A percentile compares a stretch with the other conserved stretches of the same genome.
Conservation (phyloP, 768 basidiomycete genomes). For the Royoungia palumana region DNA sequence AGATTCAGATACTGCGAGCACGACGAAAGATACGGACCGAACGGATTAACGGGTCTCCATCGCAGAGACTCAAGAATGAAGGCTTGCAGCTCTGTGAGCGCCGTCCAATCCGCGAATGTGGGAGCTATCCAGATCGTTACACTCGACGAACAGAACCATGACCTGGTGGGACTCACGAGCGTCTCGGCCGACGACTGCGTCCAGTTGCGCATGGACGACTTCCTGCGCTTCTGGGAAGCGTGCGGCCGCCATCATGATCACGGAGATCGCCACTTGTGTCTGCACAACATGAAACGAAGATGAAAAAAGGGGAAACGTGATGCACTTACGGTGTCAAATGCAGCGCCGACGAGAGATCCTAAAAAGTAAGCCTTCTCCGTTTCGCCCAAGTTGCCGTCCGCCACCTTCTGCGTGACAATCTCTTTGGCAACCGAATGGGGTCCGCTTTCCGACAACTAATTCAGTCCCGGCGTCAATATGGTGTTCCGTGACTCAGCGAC, state of each 20-base stretch:
- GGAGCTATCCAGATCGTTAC: slow-evolving; percentile 30
- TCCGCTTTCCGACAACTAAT: slow-evolving; percentile 10
- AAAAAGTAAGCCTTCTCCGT: slow-evolving; percentile 56
- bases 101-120: slow-evolving; percentile 32
- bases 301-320: not conserved
- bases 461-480: too few species aligned
- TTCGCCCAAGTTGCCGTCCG: slow-evolving; percentile 46
- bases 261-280: slow-evolving; percentile 27
- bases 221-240: slow-evolving; percentile 33
- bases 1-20: too few species aligned
- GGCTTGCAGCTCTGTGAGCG: slow-evolving; percentile 35
- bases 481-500: not conserved
- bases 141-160: not conserved
- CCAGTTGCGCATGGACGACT: slow-evolving; percentile 36
- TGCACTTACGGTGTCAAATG: slow-evolving; percentile 47
- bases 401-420: slow-evolving; percentile 44
- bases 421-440: slow-evolving; percentile 47
- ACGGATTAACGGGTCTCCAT: slow-evolving; percentile 38
- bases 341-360: slow-evolving; percentile 64
- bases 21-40: slow-evolving; percentile 16
- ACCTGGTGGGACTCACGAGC: slow-evolving; percentile 21
- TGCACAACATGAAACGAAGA: not conserved
- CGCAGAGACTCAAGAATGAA: slow-evolving; percentile 38
- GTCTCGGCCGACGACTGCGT: slow-evolving; percentile 35
- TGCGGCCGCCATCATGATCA: slow-evolving; percentile 38